Base-by-base conservation (phyloP, 345 rosid genomes). In the Cochlearia excelsa region DNA sequence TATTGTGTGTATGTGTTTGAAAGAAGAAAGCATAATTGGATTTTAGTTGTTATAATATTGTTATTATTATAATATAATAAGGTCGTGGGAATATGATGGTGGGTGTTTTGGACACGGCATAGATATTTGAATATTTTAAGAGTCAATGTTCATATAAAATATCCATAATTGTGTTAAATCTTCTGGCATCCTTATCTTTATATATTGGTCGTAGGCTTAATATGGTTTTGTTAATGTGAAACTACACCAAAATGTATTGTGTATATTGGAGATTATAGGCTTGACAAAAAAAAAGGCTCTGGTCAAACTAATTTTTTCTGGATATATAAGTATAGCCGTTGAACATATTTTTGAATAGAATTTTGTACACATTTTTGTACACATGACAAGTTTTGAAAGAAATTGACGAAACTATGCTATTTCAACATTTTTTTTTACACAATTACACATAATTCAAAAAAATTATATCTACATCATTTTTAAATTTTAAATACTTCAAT, bases 111-210 rank as follows among this genome's bases (percentile, higher is more conserved):
- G 33, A 46, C 66, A 71, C 75, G 75, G 16, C 44, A 44, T 41
- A 40, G 38, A 57, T 51, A 23, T 58, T 64, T 70, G 70, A 57
- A 70, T 7, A 58, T 55, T 2, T 1, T 26, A 23, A 8, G 30
- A 45, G 70, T 64, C 69, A 63, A 57, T 42, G 54, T 28, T 38
- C n/a, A n/a, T n/a, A n/a, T n/a, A n/a, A n/a, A n/a, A n/a, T n/a
- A n/a, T 62, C 48, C 51, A 47, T 61, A 61, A 34, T 38, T 1
- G 26, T 53, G 26, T 38, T n/a, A 60, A 33, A 33, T 68, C 37
- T 46, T 54, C 39, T 40, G 57, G 57, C 41, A 39, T 40, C 48
- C 73, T 47, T 40, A 69, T 69, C 58, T 42, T 47, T 41, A 40
- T 69, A n/a, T 53, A 38, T 41, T 45, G 48, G 54, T 51, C 46